Evolutionary conservation across 768 basidiomycete species (phyloP), one percentile per base, ranked within the genome.

Genomic region (Coprinellus aureogranulatus): DNA sequence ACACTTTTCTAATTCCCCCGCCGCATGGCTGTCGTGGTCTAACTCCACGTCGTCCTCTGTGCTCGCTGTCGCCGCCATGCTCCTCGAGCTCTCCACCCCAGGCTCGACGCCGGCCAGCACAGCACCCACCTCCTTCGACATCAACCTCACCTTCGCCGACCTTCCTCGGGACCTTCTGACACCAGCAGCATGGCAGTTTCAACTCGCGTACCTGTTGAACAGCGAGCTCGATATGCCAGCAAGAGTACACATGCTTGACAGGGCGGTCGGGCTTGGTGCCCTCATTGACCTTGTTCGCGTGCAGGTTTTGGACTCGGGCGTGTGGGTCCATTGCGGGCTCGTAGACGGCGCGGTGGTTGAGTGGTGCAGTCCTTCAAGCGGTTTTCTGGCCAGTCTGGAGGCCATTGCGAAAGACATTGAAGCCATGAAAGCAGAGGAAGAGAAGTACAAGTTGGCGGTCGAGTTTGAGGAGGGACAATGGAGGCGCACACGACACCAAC

Each of bases 231-330:
- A 58, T 51, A 20, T 58, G 16, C 57, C 57, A 2, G 22, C 39
- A 16, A 44, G 18, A 10, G 34, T 53, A 25, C 57, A 58, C 45
- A 58, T 58, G 57, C 41, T 58, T 30, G 57, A 58, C 57, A 58
- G 41, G 23, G 57, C 57, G 2, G 57, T 58, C 44, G 57, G 57
- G 14, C 26, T 53, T 16, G 45, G 51, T 14, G 26, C 57, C 2
- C 51, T 58, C 8, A 42, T 58, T 14, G 57, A 58, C 10, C n/a
- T 20, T 27, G 57, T 58, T 2, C 50, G 57, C 28, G 52, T 58
- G 20, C 40, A 53, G 28, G 22, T 58, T 3, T 51, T 52, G 18
- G 27, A 31, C 22, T 18, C 25, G 51, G n/a, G 34, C n/a, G 45
- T 27, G 2, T 12, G 28, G 18, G 51, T 58, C 10, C 34, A 52